Evolutionary conservation across 164 flowering plant genomes (phyloP).

Genomic region (Stephania cephalantha): DNA sequence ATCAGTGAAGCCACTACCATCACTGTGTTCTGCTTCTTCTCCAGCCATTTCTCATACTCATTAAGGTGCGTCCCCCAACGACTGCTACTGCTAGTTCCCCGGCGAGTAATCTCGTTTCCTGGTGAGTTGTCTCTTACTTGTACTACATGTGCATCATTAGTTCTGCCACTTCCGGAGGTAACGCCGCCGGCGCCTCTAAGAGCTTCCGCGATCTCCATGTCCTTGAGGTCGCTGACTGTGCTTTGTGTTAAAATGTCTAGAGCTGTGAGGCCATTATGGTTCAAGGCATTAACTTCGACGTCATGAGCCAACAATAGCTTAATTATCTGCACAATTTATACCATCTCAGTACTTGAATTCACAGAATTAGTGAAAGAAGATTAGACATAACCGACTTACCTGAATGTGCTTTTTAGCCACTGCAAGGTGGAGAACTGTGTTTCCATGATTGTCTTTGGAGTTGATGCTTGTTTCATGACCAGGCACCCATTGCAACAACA

Average conservation of each 20-base stretch:
- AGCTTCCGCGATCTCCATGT: slow-evolving; percentile 14
- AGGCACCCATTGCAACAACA: not conserved
- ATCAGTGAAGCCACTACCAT: slow-evolving; percentile 18
- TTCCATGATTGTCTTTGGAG: slow-evolving; percentile 5
- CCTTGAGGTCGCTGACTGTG: slow-evolving; percentile 9
- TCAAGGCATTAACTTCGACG: slow-evolving; percentile 13
- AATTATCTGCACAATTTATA: slow-evolving; percentile 5
- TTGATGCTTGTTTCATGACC: not conserved
- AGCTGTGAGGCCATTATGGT: slow-evolving; percentile 16
- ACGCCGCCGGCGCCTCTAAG: not conserved
- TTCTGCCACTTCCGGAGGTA: not conserved
- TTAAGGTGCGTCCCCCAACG: not conserved
- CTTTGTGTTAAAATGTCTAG: slow-evolving; percentile 11
- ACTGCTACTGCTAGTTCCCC: not conserved
- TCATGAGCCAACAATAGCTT: slow-evolving; percentile 9
- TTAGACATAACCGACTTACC: slow-evolving; percentile 1
- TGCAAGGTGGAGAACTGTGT: slow-evolving; percentile 10
- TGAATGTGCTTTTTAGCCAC: slow-evolving; percentile 1
- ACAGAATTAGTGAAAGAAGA: not conserved
- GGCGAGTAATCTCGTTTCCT: not conserved
- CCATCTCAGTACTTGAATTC: no score
- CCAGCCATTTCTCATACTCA: slow-evolving; percentile 8
- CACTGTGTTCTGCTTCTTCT: slow-evolving; percentile 11
- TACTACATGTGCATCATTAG: not conserved
- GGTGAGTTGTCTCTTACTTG: not conserved